These are phyloP conservation scores for Russula lepida DNA, from an alignment of 768 basidiomycete species.

Conservation along the genomic window DNA sequence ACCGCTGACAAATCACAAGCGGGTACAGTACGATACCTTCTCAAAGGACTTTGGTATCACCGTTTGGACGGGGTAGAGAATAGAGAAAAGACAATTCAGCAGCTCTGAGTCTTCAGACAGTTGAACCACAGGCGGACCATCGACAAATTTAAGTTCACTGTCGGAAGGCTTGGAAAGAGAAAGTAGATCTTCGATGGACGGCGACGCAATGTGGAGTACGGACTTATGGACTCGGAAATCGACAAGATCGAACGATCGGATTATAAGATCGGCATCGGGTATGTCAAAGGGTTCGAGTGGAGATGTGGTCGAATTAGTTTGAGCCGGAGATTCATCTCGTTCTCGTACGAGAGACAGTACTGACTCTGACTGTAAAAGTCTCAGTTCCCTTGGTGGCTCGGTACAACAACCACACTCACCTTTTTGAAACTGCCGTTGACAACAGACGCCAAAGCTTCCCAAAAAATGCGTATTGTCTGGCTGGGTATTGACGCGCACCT, in stretches of 20 bases:
- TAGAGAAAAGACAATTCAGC: constrained; percentile 2
- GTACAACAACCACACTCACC: background rate
- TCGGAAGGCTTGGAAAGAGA: constrained; percentile 7
- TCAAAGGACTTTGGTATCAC: background rate
- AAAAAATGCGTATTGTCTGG: background rate
- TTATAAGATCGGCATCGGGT: background rate
- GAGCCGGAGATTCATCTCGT: background rate
- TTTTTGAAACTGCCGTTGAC: background rate
- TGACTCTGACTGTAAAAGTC: background rate
- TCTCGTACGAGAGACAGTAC: background rate
- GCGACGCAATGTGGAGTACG: constrained; percentile 1
- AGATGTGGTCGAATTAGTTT: background rate
- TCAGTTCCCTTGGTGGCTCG: background rate
- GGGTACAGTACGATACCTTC: background rate
- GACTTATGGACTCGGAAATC: constrained; percentile 13
- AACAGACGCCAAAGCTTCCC: background rate
- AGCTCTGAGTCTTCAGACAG: constrained; percentile 3
- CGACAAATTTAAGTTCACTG: background rate
- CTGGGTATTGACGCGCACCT: background rate
- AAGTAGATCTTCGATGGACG: constrained; percentile 14
- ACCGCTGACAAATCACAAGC: background rate
- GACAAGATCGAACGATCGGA: constrained; percentile 1
- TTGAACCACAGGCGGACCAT: background rate
- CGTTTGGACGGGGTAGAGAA: constrained; percentile 6
- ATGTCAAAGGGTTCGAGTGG: background rate